Conservation (phyloP, 2,329 filamentous ascomycete genomes). For the Sporothrix curviconia region DNA sequence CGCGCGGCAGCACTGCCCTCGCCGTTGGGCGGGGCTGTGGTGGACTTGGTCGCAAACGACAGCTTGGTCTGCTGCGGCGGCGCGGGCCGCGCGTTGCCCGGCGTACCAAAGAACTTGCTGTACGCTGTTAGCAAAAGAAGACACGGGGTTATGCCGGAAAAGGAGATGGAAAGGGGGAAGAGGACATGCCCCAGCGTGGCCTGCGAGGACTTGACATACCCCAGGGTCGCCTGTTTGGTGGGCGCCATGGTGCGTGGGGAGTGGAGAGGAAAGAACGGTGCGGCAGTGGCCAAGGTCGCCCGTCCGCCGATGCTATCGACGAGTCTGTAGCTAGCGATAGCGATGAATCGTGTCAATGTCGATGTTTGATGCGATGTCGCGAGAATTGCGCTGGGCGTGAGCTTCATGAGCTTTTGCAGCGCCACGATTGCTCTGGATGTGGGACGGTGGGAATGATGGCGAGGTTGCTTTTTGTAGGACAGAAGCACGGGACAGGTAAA, state of each 20-base stretch:
- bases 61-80: constrained; percentile 72
- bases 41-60: constrained; percentile 56
- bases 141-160: not conserved
- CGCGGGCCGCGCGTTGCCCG: constrained; percentile 48
- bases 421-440: constrained; percentile 11
- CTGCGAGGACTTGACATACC: constrained; percentile 76
- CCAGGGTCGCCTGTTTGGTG: constrained; percentile 73
- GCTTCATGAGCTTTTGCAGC: constrained; percentile 10
- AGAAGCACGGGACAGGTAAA: not conserved
- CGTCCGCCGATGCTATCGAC: not conserved
- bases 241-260: constrained; percentile 33
- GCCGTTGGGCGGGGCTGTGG: constrained; percentile 18
- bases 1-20: constrained; percentile 17
- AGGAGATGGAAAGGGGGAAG: not conserved
- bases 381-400: constrained; percentile 8
- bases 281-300: not conserved
- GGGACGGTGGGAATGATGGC: too few species aligned
- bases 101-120: constrained; percentile 80
- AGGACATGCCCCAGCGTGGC: constrained; percentile 62
- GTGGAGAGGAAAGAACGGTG: too few species aligned
- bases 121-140: constrained; percentile 16
- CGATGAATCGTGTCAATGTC: not conserved
- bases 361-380: not conserved
- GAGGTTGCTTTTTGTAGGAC: not conserved
- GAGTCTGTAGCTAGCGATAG: not conserved